phyloP scores from a whole-genome alignment of 176 grass and related monocot genomes.

The Cenchrus fungigraminus region DNA sequence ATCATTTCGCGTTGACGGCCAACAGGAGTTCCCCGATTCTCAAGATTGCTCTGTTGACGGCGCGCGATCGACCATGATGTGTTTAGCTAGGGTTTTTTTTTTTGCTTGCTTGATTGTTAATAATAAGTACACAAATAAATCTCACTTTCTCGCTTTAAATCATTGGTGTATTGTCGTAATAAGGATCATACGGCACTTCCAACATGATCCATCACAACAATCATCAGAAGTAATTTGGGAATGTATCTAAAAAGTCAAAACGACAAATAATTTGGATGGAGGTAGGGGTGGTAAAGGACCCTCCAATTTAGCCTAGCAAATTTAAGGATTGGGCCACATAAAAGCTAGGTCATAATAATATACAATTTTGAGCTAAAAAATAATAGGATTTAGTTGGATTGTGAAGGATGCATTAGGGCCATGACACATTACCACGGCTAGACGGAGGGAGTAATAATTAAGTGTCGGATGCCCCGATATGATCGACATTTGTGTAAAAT shows the following conservation, averaged over 20 bases:
- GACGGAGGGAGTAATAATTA: no score
- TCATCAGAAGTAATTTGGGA: not conserved
- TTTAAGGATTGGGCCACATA: no score
- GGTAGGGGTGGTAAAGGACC: no score
- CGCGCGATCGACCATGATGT: not conserved
- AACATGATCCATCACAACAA: not conserved
- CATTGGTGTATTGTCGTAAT: not conserved
- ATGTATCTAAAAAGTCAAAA: no score
- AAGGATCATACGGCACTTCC: not conserved
- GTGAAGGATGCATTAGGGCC: no score
- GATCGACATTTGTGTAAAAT: not conserved
- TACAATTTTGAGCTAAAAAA: no score
- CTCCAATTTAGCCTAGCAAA: no score
- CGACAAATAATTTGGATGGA: no score
- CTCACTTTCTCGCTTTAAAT: slow-evolving; percentile 10
- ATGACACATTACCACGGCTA: no score
- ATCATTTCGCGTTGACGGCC: slow-evolving; percentile 22
- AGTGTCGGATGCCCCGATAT: not conserved
- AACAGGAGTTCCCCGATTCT: not conserved
- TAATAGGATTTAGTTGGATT: no score
- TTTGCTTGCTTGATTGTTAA: not conserved
- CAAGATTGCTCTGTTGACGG: slow-evolving; percentile 22
- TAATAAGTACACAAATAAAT: not conserved
- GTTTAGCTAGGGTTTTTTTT: not conserved
- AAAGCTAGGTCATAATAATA: no score